Base-by-base conservation (phyloP, 352 stramenopile species). In the Phytophthora pistaciae region DNA sequence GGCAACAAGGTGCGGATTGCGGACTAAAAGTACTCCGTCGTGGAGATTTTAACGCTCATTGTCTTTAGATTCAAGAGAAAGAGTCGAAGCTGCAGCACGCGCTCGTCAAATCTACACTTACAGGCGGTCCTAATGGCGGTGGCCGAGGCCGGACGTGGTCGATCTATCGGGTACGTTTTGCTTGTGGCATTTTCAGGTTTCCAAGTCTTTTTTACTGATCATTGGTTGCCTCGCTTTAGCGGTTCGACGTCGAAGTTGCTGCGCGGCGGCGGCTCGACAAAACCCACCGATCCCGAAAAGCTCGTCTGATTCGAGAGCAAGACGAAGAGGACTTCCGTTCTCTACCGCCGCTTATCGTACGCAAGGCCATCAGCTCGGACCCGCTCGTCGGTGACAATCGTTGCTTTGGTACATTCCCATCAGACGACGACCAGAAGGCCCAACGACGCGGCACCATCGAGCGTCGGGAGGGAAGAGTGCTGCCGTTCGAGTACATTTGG, bases 401-500 rank as follows among this genome's bases (percentile, higher is more conserved):
- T 53, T 20, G 20, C 3, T 53, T 53, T 27, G 46, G 46, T 53
- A 53, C 46, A 20, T 53, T 53, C 20, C 40, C 46, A 13, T 29
- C 44, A 2, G 44, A 53, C 8, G 46, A 53, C 46, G 46, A 53
- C 10, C 1, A 53, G 20, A 53, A 53, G 46, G 3, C 18, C n/a
- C 46, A 29, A 20, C 46, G 46, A 14, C 46, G 46, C 18, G 20
- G 46, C 6, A 27, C 46, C 46, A 53, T 53, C 10, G 20, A 53
- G 13, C 46, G 46, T 27, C 46, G 46, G 2, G 46, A 53, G n/a
- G n/a, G n/a, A 18, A 10, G 46, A 27, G n/a, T 27, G 20, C 46
- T 53, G 7, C 46, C 46, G 46, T 53, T 53, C 46, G 46, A 53
- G 46, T 53, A 29, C 46, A 53, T 53, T 27, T 53, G 46, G 46